Evolutionary conservation across 192 early-diverging fungal genomes (phyloP), one percentile per base, ranked within the genome.

Genomic region (Coemansia sp.): DNA sequence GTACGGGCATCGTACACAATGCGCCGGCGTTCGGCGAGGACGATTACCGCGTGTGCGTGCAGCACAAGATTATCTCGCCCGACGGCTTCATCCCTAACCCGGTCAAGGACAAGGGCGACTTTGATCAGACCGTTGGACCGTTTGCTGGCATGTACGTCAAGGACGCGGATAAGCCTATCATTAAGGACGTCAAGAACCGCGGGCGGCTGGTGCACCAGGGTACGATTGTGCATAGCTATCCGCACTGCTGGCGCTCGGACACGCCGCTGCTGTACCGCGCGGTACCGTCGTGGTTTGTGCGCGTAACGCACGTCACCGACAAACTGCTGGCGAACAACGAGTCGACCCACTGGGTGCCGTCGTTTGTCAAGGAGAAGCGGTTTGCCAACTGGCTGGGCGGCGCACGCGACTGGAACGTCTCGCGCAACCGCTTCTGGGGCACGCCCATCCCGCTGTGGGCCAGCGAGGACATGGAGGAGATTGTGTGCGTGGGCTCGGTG

Each of bases 371-470:
- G 76, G 97, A 99, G 60, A 93, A 93, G 82, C 85, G 95, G 27
- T 99, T 99, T 69, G 88, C 83, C 49, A 95, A 97, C 83, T 99
- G 97, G 97, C 84, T 98, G 60, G 88, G 80, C 35, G 87, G 88
- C 48, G 92, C 93, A 10, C 88, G 93, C 43, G 97, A 99, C 79
- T 99, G 97, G 97, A 92, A 93, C 59, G 82, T 99, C 49, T 98
- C 95, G 26, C 90, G 97, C 60, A 93, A 89, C 70, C 87, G 97
- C 53, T 99, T 91, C 84, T 99, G 97, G 97, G 97, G 97, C 59
- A 99, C 97, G n/a, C 97, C 97, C 42, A 95, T 99, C 46, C 97
- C 97, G 23, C 73, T 99, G 38, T 99, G 97, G 97, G 87, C 84
- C 58, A 93, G 86, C 67, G 95, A 93, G 8, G 97, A 99, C 67